Percentiles rank a stretch among this genome's conserved stretches.
Evolutionary conservation across 2,329 filamentous ascomycete genomes (phyloP).

Genomic region (Pyrenophora seminiperda): DNA sequence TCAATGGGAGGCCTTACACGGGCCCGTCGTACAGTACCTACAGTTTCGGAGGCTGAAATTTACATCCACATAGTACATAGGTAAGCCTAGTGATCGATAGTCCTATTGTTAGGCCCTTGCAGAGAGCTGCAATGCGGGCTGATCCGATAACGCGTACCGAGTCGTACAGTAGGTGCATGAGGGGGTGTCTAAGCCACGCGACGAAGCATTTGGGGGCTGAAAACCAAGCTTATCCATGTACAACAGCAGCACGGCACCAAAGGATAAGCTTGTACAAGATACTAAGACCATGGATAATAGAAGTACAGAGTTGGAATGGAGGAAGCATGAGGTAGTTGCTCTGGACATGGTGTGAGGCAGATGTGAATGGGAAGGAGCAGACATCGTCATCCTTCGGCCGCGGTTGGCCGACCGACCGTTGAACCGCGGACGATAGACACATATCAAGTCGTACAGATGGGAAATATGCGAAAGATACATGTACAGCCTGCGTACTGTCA

Average conservation of each 20-base stretch:
- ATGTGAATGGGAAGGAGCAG: no score
- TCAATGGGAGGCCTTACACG: background rate
- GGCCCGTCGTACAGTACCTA: background rate
- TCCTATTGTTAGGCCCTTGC: constrained; percentile 12
- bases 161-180: constrained; percentile 2
- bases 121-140: constrained; percentile 1
- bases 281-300: no score
- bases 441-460: no score
- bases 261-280: background rate
- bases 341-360: no score
- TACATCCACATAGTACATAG: background rate
- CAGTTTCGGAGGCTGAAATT: background rate
- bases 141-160: constrained; percentile 9
- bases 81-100: background rate
- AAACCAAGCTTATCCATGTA: background rate
- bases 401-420: no score
- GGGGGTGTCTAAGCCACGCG: constrained; percentile 12
- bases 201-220: constrained; percentile 16
- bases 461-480: no score
- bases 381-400: no score
- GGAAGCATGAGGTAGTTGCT: no score
- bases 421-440: no score
- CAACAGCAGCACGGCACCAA: background rate
- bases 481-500: no score
- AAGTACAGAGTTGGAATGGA: no score